Percentiles rank a stretch among this genome's conserved stretches.
phyloP scores from a whole-genome alignment of 164 flowering plant species.

The Macadamia tetraphylla region DNA sequence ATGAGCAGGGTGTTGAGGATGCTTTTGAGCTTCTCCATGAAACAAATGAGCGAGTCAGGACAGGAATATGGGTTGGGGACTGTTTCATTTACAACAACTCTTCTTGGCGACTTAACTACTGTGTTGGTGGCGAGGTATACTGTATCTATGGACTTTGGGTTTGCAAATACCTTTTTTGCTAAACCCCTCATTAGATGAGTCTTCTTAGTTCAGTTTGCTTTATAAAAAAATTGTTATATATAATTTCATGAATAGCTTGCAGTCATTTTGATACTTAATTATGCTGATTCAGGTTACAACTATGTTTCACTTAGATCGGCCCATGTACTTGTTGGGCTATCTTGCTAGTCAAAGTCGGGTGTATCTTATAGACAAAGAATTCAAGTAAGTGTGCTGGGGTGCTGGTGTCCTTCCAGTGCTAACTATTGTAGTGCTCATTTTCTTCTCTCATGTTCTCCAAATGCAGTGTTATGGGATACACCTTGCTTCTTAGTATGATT shows the following conservation, averaged over 20 bases:
- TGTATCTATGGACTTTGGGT: neutral
- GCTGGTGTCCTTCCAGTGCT: neutral
- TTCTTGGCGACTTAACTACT: slow-evolving; percentile 92
- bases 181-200: too few species aligned
- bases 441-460: slow-evolving; percentile 1
- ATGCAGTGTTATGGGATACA: slow-evolving; percentile 89
- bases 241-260: neutral
- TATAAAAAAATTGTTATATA: neutral
- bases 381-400: slow-evolving; percentile 65
- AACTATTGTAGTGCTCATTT: neutral
- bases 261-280: slow-evolving; percentile 4
- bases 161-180: neutral
- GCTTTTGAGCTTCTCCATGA: slow-evolving; percentile 97
- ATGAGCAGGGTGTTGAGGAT: slow-evolving; percentile 96
- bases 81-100: slow-evolving; percentile 91
- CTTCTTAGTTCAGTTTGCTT: neutral
- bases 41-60: slow-evolving; percentile 84
- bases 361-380: slow-evolving; percentile 94
- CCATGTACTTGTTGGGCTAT: slow-evolving; percentile 96
- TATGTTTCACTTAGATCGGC: slow-evolving; percentile 97
- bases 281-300: slow-evolving; percentile 70
- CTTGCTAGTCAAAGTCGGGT: slow-evolving; percentile 96
- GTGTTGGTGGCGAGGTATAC: slow-evolving; percentile 98
- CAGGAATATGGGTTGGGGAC: slow-evolving; percentile 98
- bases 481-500: slow-evolving; percentile 89